phyloP scores from a whole-genome alignment of 75 land plant genomes.

The Larix kaempferi region DNA sequence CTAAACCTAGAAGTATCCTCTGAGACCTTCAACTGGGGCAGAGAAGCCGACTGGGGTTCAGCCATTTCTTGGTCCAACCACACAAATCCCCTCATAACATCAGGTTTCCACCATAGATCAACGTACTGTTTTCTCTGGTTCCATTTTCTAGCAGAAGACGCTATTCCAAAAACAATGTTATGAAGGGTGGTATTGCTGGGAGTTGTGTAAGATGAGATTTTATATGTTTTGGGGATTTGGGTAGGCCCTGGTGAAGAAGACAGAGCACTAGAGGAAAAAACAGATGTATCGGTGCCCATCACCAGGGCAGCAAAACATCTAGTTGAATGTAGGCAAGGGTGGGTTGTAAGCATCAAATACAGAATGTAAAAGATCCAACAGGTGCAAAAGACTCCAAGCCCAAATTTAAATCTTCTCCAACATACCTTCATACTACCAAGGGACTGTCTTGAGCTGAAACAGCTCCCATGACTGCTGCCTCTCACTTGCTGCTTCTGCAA shows the following conservation, averaged over 20 bases:
- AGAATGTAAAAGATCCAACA: slow-evolving; percentile 7
- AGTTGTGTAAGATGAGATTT: not conserved
- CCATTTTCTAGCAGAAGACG: slow-evolving; percentile 31
- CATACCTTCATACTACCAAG: not conserved
- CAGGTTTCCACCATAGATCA: slow-evolving; percentile 45
- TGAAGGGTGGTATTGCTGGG: slow-evolving; percentile 8
- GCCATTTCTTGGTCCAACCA: slow-evolving; percentile 26
- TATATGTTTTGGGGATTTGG: not conserved
- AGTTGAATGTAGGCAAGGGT: slow-evolving; percentile 8
- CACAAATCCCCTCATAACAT: slow-evolving; percentile 37
- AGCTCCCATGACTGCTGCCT: not conserved
- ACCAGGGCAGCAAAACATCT: slow-evolving; percentile 8
- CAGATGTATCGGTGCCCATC: slow-evolving; percentile 3
- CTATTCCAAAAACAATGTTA: slow-evolving; percentile 39
- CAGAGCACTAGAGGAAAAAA: not conserved
- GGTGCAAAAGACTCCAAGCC: not conserved
- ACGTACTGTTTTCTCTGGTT: slow-evolving; percentile 25
- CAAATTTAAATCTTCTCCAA: not conserved
- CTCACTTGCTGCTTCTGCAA: not conserved
- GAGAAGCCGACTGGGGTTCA: not conserved
- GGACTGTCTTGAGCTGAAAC: slow-evolving; percentile 7
- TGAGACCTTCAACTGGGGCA: slow-evolving; percentile 44
- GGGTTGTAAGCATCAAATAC: slow-evolving; percentile 14
- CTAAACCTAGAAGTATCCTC: slow-evolving; percentile 47
- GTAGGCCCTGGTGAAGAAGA: not conserved